These are phyloP conservation scores for Globisporangium perplexum DNA, from an alignment of 352 stramenopile species.

Conservation along the genomic window DNA sequence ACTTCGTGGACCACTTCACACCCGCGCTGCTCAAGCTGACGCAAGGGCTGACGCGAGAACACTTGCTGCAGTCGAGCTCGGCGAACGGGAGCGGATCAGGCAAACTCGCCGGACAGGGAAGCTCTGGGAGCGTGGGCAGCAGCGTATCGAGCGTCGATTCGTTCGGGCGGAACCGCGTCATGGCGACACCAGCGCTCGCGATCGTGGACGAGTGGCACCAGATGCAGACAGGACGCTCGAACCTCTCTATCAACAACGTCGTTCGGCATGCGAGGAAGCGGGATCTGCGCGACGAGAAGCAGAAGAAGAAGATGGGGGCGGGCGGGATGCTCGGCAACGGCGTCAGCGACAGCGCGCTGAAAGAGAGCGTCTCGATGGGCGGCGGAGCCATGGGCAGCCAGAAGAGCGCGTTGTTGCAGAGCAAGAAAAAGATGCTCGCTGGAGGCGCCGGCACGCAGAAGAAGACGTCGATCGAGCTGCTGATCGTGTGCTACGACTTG, in stretches of 20 bases:
- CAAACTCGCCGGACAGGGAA: conserved; percentile 3
- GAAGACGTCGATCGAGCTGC: conserved; percentile 73
- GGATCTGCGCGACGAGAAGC: conserved; percentile 45
- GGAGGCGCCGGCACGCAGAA: conserved; percentile 14
- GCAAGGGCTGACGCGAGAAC: conserved; percentile 78
- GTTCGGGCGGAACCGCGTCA: conserved; percentile 78
- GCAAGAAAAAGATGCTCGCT: conserved; percentile 36
- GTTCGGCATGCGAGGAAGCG: conserved; percentile 59
- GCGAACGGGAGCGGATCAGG: conserved; percentile 10
- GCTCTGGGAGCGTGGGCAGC: conserved; percentile 7
- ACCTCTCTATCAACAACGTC: conserved; percentile 77
- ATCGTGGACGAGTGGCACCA: conserved; percentile 82
- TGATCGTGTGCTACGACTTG: conserved; percentile 75
- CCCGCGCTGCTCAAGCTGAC: conserved; percentile 75
- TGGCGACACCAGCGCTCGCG: conserved; percentile 82
- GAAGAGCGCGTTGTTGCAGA: conserved; percentile 11
- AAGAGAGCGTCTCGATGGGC: conserved; percentile 12
- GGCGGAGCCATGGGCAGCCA: conserved; percentile 1
- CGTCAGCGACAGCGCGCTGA: conserved; percentile 6
- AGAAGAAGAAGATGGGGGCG: conserved; percentile 45
- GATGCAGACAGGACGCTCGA: conserved; percentile 65
- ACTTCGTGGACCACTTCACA: conserved; percentile 78
- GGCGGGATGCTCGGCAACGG: neutral
- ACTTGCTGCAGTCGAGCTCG: conserved; percentile 58
- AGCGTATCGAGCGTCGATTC: conserved; percentile 50